These are phyloP conservation scores for Lachnum nothofagi DNA, from an alignment of 2,329 filamentous ascomycete species.

Conservation along the genomic window DNA sequence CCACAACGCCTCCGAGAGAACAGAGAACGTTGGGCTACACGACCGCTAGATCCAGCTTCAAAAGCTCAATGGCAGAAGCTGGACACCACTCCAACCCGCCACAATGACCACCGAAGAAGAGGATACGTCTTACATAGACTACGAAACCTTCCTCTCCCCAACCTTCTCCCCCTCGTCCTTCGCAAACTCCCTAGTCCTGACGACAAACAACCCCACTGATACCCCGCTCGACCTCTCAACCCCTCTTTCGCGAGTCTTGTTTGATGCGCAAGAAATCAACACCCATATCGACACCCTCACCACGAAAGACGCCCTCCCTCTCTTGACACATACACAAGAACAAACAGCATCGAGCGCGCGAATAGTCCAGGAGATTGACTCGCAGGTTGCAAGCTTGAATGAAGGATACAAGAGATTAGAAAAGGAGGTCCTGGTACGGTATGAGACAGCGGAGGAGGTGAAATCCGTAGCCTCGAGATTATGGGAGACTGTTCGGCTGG, in stretches of 20 bases:
- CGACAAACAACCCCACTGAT: conserved; percentile 89
- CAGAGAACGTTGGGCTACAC: not conserved
- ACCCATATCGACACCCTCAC: conserved; percentile 90
- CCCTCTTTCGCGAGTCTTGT: conserved; percentile 85
- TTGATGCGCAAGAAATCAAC: conserved; percentile 95
- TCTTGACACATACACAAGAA: conserved; percentile 71
- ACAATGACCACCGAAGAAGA: conserved; percentile 37
- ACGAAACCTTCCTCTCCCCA: conserved; percentile 81
- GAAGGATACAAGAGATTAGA: conserved; percentile 82
- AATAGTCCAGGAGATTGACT: conserved; percentile 48
- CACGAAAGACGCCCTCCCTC: conserved; percentile 73
- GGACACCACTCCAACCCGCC: conserved; percentile 3
- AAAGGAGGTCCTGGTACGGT: conserved; percentile 78
- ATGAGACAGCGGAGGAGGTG: conserved; percentile 81
- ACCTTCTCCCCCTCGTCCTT: conserved; percentile 76
- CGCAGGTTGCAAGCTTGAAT: conserved; percentile 38
- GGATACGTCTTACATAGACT: conserved; percentile 87
- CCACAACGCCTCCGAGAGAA: not conserved
- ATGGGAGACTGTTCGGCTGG: conserved; percentile 73
- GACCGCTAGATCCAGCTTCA: not conserved
- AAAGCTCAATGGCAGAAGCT: conserved; percentile 11
- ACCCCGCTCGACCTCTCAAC: conserved; percentile 88
- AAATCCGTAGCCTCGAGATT: conserved; percentile 70
- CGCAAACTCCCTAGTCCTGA: conserved; percentile 80
- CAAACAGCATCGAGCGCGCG: conserved; percentile 68